These are phyloP conservation scores for Apiotrichum siamense DNA, from an alignment of 1,284 basidiomycete species.

Conservation along the genomic window DNA sequence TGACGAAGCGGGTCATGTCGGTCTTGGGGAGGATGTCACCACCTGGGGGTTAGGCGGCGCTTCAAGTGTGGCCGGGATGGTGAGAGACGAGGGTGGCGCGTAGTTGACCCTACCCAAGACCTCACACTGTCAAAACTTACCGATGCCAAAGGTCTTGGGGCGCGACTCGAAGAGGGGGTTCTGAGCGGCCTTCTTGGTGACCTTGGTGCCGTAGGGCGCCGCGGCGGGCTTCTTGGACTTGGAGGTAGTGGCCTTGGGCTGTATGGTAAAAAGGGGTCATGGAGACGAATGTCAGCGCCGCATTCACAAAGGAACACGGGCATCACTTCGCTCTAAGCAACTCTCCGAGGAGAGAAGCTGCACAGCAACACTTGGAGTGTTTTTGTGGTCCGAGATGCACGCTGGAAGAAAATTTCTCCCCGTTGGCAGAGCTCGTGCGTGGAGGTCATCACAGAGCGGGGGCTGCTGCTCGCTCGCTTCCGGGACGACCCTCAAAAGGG, in stretches of 20 bases:
- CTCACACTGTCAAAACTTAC: slow-evolving; percentile 50
- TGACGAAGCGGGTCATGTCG: slow-evolving; percentile 96
- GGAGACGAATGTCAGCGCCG: slow-evolving; percentile 43
- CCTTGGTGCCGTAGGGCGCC: slow-evolving; percentile 59
- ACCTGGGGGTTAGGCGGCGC: slow-evolving; percentile 54
- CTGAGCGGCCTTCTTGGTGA: slow-evolving; percentile 68
- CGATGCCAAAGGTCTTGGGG: slow-evolving; percentile 92
- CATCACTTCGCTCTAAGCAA: slow-evolving; percentile 35
- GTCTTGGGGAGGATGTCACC: slow-evolving; percentile 87
- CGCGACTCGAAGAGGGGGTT: slow-evolving; percentile 93
- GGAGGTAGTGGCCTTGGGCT: slow-evolving; percentile 49
- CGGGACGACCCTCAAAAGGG: background rate
- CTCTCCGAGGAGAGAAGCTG: background rate
- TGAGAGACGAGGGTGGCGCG: background rate
- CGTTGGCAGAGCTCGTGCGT: slow-evolving; percentile 3
- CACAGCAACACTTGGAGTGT: background rate
- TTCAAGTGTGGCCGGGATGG: background rate
- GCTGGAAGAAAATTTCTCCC: background rate
- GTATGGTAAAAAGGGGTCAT: slow-evolving; percentile 36
- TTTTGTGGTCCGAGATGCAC: background rate
- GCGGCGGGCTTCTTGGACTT: slow-evolving; percentile 49
- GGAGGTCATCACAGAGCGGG: background rate
- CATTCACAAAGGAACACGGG: slow-evolving; percentile 16
- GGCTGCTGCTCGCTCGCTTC: background rate
- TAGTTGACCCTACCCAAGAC: background rate